A percentile compares a stretch with the other conserved stretches of the same genome.
Conservation (phyloP, 2,329 filamentous ascomycete genomes). For the Teratosphaeriaceae sp. region DNA sequence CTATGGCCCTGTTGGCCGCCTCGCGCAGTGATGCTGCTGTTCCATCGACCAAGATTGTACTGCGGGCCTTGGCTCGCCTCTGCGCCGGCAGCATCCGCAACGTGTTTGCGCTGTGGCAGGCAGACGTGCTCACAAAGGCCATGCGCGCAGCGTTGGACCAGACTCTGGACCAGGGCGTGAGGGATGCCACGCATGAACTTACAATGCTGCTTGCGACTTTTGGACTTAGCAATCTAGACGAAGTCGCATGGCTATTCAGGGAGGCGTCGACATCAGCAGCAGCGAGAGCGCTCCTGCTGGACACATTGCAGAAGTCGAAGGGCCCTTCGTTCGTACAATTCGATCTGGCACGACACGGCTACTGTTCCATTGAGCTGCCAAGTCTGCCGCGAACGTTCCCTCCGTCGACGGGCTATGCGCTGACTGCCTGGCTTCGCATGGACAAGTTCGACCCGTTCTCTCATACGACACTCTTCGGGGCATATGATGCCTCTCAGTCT, state of each 20-base stretch:
- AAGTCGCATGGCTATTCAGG: slow-evolving; percentile 71
- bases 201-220: slow-evolving; percentile 60
- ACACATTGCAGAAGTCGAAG: slow-evolving; percentile 66
- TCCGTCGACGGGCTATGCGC: slow-evolving; percentile 77
- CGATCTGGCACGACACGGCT: slow-evolving; percentile 80
- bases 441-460: slow-evolving; percentile 77
- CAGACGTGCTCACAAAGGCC: slow-evolving; percentile 10
- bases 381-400: slow-evolving; percentile 83
- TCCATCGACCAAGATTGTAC: background rate
- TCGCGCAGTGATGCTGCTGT: background rate
- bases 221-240: slow-evolving; percentile 72
- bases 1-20: background rate
- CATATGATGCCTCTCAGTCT: slow-evolving; percentile 84
- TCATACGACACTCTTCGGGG: slow-evolving; percentile 93
- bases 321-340: slow-evolving; percentile 87
- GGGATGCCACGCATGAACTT: slow-evolving; percentile 8
- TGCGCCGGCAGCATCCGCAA: slow-evolving; percentile 11
- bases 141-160: slow-evolving; percentile 2
- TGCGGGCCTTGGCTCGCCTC: background rate
- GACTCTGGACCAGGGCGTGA: slow-evolving; percentile 4
- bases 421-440: slow-evolving; percentile 81
- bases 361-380: slow-evolving; percentile 82
- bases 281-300: slow-evolving; percentile 63
- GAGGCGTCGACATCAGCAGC: slow-evolving; percentile 45
- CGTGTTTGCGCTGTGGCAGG: slow-evolving; percentile 19